Percentiles rank a stretch among this genome's conserved stretches.
These are phyloP conservation scores for Diaporthe helianthi DNA, from an alignment of 2,329 filamentous ascomycete species.

Conservation along the genomic window DNA sequence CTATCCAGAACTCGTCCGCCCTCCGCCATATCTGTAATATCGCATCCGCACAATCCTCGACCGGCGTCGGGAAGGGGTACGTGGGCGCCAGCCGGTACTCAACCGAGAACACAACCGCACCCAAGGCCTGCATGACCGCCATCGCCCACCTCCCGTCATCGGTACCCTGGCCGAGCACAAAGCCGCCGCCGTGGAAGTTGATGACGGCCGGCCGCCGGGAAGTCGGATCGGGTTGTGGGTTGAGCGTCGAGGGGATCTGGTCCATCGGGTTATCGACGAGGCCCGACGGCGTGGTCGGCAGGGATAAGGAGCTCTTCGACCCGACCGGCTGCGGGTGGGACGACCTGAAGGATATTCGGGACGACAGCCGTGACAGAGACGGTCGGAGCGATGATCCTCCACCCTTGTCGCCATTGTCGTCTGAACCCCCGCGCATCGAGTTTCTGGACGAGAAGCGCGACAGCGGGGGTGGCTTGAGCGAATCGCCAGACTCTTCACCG, in stretches of 20 bases:
- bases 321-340: slow-evolving; percentile 18
- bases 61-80: slow-evolving; percentile 67
- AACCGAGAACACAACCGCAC: slow-evolving; percentile 67
- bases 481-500: slow-evolving; percentile 24
- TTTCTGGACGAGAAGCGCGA: slow-evolving; percentile 30
- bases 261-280: slow-evolving; percentile 29
- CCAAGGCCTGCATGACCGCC: slow-evolving; percentile 56
- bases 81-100: slow-evolving; percentile 74
- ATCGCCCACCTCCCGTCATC: slow-evolving; percentile 69
- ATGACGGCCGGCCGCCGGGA: slow-evolving; percentile 61
- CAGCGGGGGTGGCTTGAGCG: slow-evolving; percentile 30
- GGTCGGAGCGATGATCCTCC: slow-evolving; percentile 5
- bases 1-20: slow-evolving; percentile 63
- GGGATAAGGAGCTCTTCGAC: slow-evolving; percentile 20
- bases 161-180: slow-evolving; percentile 67
- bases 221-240: slow-evolving; percentile 33
- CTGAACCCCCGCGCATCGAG: slow-evolving; percentile 25
- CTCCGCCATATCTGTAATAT: slow-evolving; percentile 65
- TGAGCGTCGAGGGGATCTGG: slow-evolving; percentile 28
- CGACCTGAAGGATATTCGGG: slow-evolving; percentile 27
- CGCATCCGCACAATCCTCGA: slow-evolving; percentile 71
- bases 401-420: slow-evolving; percentile 19
- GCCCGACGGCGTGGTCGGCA: slow-evolving; percentile 23
- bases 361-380: slow-evolving; percentile 29
- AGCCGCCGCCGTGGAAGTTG: slow-evolving; percentile 74